Base-by-base conservation (phyloP, 257 asterid genomes). In the Solanum virginianum region DNA sequence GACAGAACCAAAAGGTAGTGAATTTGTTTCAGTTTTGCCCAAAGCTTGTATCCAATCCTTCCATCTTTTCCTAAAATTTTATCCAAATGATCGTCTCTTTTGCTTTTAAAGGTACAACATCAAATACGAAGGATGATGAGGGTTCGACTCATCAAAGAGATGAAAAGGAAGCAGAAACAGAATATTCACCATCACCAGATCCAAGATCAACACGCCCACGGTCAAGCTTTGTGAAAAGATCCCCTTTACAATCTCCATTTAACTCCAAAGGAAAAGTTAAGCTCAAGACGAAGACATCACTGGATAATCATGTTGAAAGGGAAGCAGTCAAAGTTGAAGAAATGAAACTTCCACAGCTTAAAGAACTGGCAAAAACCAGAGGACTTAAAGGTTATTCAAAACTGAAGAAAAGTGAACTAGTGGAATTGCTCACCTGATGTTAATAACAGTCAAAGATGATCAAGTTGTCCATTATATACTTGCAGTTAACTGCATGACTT, bases 361-460 rank as follows among this genome's bases (percentile, higher is more conserved):
- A 91, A 86, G 93, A 92, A 88, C 85, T 89, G 5, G 97, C 97
- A 41, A 95, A 93, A 91, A 87, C 92, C 51, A 92, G 82, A 89
- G 95, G 97, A 87, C 88, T 93, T 49, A 92, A 85, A 86, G 97
- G 98, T 81, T 93, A 92, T 79, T 93, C 95, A n/a, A 93, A 89
- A 86, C 91, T 93, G 53, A 93, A 87, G 81, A 95, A 93, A 92
- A 85, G 90, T 63, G 97, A 95, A 65, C 89, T 95, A 39, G 84
- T 93, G 16, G 91, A 91, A 87, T 92, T 92, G 82, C 85, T 94
- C 18, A 69, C 63, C 85, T 85, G 87, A 72, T 86, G 81, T 49
- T 47, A 22, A 75, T 13, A 47, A n/a, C 22, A 72, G 13, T 57
- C 0, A 47, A 1, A n/a, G 59, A 74, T 47, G 59, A 45, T 45